A percentile compares a stretch with the other conserved stretches of the same genome.
Evolutionary conservation across 1,139 yeast genomes (phyloP).

Genomic region (Sugiyamaella castrensis): DNA sequence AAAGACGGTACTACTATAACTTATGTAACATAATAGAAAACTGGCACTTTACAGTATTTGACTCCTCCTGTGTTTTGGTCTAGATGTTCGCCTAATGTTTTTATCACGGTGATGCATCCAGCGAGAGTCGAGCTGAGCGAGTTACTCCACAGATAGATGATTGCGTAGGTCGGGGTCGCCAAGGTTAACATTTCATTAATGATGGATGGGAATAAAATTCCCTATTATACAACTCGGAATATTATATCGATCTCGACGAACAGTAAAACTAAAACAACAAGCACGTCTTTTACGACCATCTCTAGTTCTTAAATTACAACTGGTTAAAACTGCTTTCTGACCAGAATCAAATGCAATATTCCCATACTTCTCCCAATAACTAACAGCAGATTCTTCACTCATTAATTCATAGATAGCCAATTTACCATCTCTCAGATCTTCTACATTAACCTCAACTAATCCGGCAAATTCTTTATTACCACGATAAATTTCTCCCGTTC

Average conservation of each 20-base stretch:
- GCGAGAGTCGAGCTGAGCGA: not conserved
- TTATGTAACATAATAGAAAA: conserved; percentile 7
- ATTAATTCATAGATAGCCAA: conserved; percentile 89
- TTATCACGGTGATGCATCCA: too few species aligned
- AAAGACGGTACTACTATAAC: not conserved
- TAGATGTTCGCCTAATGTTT: too few species aligned
- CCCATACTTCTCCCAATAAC: conserved; percentile 97
- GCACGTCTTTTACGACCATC: conserved; percentile 80
- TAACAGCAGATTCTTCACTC: conserved; percentile 98
- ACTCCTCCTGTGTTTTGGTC: too few species aligned
- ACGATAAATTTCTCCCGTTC: conserved; percentile 94
- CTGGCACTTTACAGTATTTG: not conserved
- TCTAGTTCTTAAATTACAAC: conserved; percentile 80
- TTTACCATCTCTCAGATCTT: conserved; percentile 88
- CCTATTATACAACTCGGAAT: conserved; percentile 97
- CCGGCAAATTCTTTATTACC: conserved; percentile 97
- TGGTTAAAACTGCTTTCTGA: conserved; percentile 90
- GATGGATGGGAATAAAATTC: conserved; percentile 82
- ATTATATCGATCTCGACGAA: conserved; percentile 86
- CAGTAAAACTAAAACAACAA: conserved; percentile 93
- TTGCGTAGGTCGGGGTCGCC: too few species aligned
- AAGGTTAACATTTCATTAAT: too few species aligned
- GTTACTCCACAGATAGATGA: too few species aligned
- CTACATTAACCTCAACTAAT: conserved; percentile 86
- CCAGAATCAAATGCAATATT: conserved; percentile 95